Percentiles rank a stretch among this genome's conserved stretches.
Evolutionary conservation across 1,284 basidiomycete genomes (phyloP).

Genomic region (Melampsora larici-populina): DNA sequence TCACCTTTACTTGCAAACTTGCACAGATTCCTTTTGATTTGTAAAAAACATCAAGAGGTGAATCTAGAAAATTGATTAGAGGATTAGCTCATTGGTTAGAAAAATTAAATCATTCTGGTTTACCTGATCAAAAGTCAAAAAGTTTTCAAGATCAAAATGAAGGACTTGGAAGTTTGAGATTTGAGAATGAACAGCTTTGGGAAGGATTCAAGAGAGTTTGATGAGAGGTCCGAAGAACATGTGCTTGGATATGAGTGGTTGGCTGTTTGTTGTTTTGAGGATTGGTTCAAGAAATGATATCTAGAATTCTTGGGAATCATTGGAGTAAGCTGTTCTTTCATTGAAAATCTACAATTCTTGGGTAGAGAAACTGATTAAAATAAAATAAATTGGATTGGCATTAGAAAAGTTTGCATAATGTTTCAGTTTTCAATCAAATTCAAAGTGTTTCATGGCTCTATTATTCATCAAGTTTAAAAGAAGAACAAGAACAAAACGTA

Average conservation of each 20-base stretch:
- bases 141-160: slow-evolving; percentile 83
- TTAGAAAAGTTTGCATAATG: slow-evolving; percentile 77
- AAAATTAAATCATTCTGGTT: slow-evolving; percentile 64
- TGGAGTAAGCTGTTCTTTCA: slow-evolving; percentile 61
- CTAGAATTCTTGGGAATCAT: slow-evolving; percentile 85
- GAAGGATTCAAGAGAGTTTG: slow-evolving; percentile 44
- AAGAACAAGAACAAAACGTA: slow-evolving; percentile 96
- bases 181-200: slow-evolving; percentile 41
- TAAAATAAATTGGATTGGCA: slow-evolving; percentile 48
- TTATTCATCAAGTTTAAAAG: slow-evolving; percentile 78
- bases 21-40: slow-evolving; percentile 69
- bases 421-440: slow-evolving; percentile 79
- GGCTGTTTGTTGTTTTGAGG: slow-evolving; percentile 85
- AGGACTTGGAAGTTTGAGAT: slow-evolving; percentile 59
- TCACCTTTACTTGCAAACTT: slow-evolving; percentile 78
- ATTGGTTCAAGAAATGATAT: slow-evolving; percentile 96
- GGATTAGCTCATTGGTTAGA: slow-evolving; percentile 94
- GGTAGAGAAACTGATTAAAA: background rate
- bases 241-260: slow-evolving; percentile 76
- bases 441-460: slow-evolving; percentile 68
- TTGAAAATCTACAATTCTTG: background rate
- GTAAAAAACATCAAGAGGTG: slow-evolving; percentile 81
- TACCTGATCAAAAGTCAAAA: slow-evolving; percentile 70
- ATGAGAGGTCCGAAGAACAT: too few species aligned
- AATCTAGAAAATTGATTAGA: slow-evolving; percentile 80